A percentile compares a stretch with the other conserved stretches of the same genome.
Evolutionary conservation across 2,329 filamentous ascomycete species (phyloP).

Genomic region (Fusarium lateritium): DNA sequence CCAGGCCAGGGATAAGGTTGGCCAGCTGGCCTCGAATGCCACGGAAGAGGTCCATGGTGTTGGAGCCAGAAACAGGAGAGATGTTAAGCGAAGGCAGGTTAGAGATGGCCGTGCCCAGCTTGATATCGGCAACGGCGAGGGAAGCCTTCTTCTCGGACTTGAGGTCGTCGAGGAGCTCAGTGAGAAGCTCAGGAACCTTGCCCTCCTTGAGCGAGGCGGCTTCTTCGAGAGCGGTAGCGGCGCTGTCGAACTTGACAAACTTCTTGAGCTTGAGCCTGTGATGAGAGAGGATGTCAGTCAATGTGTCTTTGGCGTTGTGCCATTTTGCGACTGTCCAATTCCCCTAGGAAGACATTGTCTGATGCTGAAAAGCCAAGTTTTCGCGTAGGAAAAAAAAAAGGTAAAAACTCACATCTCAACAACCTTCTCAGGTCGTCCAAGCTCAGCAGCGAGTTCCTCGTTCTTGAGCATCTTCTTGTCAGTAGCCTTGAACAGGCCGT

Average conservation of each 20-base stretch:
- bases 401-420: slow-evolving; percentile 79
- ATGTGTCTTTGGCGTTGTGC: background rate
- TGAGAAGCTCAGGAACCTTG: slow-evolving; percentile 92
- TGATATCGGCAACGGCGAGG: slow-evolving; percentile 92
- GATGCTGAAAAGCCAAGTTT: slow-evolving; percentile 8
- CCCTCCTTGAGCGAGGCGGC: slow-evolving; percentile 90
- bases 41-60: slow-evolving; percentile 86
- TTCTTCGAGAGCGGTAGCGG: slow-evolving; percentile 90
- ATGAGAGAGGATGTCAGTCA: slow-evolving; percentile 17
- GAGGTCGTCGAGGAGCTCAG: slow-evolving; percentile 85
- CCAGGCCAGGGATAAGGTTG: slow-evolving; percentile 89
- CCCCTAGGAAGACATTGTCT: slow-evolving; percentile 18
- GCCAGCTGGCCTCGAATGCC: slow-evolving; percentile 92
- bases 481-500: slow-evolving; percentile 97
- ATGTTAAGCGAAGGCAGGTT: slow-evolving; percentile 92
- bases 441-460: slow-evolving; percentile 81
- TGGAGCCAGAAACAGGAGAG: slow-evolving; percentile 77
- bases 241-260: slow-evolving; percentile 97
- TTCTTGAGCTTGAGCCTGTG: slow-evolving; percentile 92
- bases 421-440: slow-evolving; percentile 85
- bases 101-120: slow-evolving; percentile 91
- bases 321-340: slow-evolving; percentile 22
- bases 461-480: slow-evolving; percentile 98
- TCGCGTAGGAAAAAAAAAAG: slow-evolving; percentile 16
- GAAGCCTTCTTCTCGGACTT: slow-evolving; percentile 99